Base-by-base conservation (phyloP, 441 rosid species). In the Iberis amara region DNA sequence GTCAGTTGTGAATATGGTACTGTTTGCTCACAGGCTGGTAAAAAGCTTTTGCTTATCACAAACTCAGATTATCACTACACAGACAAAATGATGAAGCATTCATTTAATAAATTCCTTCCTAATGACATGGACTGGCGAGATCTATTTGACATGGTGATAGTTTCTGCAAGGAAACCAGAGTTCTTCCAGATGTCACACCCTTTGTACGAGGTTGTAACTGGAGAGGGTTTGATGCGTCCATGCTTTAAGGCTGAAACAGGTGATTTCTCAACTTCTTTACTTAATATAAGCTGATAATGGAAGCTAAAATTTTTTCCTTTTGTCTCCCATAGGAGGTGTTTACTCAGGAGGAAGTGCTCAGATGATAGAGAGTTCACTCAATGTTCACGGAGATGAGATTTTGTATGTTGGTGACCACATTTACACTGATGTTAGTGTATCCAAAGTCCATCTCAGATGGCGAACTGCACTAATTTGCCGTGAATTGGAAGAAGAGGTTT, bases 321-420 rank as follows among this genome's bases (percentile, higher is more conserved):
- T 66, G 49, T 55, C 60, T 64, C 64, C 49, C 45, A 44, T 69
- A 87, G 95, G 96, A 45, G 94, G 96, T 12, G 36, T 91, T 74
- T 91, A 87, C 74, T 91, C 98, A 0, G 98, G 96, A 47, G 98
- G 96, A 65, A 87, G 98, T 77, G 98, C 96, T 68, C 98, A 87
- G 67, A 83, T 91, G 94, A 63, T 91, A 35, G 98, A 91, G 78
- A 87, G 71, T 70, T 91, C 96, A 62, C 75, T 91, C 40, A 62
- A 76, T 46, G 66, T 91, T 61, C 96, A 91, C 40, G 98, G 98
- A 11, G 98, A 91, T 66, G 98, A 87, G 61, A 83, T 91, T 64
- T 66, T 91, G 54, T 91, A 87, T 67, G 98, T 91, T 8, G 98
- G 96, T 55, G 98, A 87, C 68, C 98, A 87, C 73, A 91, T 91